Conservation (phyloP, 2,329 filamentous ascomycete genomes). For the Coccinonectria pachysandricola region DNA sequence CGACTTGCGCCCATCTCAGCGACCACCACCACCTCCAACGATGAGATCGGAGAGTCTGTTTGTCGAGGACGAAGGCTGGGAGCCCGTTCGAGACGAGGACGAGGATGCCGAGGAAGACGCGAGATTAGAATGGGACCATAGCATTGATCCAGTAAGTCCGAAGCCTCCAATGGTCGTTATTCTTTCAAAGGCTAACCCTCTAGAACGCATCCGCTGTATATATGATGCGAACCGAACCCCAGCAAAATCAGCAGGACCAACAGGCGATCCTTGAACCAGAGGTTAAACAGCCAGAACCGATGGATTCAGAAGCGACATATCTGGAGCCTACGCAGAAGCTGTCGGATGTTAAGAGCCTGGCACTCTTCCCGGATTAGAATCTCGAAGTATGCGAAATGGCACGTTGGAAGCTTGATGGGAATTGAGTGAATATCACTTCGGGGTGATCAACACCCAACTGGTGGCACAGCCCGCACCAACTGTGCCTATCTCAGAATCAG, state of each 20-base stretch:
- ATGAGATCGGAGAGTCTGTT: constrained; percentile 60
- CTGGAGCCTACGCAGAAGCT: constrained; percentile 66
- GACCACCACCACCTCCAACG: constrained; percentile 44
- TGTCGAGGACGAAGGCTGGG: constrained; percentile 68
- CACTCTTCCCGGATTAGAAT: constrained; percentile 31
- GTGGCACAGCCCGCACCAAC: constrained; percentile 87
- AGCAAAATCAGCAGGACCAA: constrained; percentile 21
- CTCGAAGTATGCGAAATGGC: background rate
- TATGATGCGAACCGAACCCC: constrained; percentile 17
- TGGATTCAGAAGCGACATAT: constrained; percentile 21
- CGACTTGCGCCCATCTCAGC: constrained; percentile 42
- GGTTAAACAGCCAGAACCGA: constrained; percentile 11
- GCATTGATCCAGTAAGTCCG: constrained; percentile 46
- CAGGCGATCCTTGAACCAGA: constrained; percentile 11
- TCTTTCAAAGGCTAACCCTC: constrained; percentile 18
- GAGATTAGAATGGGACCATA: constrained; percentile 65
- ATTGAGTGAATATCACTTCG: constrained; percentile 11
- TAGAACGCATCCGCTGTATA: constrained; percentile 36
- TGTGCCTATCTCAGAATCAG: constrained; percentile 40
- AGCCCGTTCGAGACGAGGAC: constrained; percentile 51
- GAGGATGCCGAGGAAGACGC: constrained; percentile 56
- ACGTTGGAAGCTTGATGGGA: constrained; percentile 3
- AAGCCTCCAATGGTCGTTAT: constrained; percentile 1
- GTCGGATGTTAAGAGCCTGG: constrained; percentile 49
- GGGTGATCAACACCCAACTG: constrained; percentile 53